Evolutionary conservation across 768 basidiomycete genomes (phyloP).

Genomic region (Amanita pallidorosea): DNA sequence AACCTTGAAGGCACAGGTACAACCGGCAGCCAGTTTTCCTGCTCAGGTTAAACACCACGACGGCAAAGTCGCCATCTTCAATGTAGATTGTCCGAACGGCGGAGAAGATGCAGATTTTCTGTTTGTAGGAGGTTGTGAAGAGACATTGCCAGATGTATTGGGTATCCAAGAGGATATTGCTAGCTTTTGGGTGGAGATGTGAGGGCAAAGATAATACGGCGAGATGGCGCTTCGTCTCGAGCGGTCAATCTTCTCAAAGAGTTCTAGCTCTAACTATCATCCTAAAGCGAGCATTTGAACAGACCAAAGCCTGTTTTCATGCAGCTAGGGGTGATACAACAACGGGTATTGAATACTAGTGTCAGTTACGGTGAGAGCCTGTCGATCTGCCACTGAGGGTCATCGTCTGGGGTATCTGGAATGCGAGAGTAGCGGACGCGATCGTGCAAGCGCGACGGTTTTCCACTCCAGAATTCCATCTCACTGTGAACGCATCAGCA

Average conservation of each 20-base stretch:
- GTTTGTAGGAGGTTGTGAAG: conserved; percentile 40
- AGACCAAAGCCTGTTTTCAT: conserved; percentile 26
- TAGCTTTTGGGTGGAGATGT: background rate
- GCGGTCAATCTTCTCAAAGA: conserved; percentile 17
- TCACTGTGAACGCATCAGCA: conserved; percentile 42
- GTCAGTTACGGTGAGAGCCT: conserved; percentile 57
- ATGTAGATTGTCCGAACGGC: conserved; percentile 22
- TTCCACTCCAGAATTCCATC: conserved; percentile 96
- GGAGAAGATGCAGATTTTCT: conserved; percentile 37
- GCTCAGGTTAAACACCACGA: conserved; percentile 20
- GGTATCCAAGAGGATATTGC: conserved; percentile 11
- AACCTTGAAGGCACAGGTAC: conserved; percentile 20
- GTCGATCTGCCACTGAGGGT: conserved; percentile 65
- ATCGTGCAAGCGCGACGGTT: conserved; percentile 90
- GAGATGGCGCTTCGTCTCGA: conserved; percentile 31
- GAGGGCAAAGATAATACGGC: conserved; percentile 25
- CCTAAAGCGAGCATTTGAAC: conserved; percentile 25
- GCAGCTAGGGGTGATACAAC: conserved; percentile 19
- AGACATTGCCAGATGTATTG: conserved; percentile 30
- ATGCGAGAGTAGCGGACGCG: conserved; percentile 68
- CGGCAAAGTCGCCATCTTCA: conserved; percentile 30
- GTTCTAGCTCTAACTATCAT: background rate
- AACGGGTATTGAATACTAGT: conserved; percentile 6
- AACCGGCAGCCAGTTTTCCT: conserved; percentile 31
- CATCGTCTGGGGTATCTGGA: conserved; percentile 33